Percentiles rank a stretch among this genome's conserved stretches.
phyloP scores from a whole-genome alignment of 306 rosid species.

The Citrullus colocynthis region DNA sequence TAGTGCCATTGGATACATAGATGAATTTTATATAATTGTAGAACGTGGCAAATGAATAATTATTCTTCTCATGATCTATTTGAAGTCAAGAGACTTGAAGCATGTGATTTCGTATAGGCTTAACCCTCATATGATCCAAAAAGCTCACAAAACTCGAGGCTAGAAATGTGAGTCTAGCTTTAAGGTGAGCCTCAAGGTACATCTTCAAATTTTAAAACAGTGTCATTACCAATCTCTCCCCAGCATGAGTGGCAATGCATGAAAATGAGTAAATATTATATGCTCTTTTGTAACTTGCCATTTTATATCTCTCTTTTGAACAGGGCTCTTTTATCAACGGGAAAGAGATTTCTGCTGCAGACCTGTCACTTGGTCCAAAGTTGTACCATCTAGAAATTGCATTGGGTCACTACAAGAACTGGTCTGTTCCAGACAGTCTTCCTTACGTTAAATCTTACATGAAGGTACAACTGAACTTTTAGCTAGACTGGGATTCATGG shows the following conservation, averaged over 20 bases:
- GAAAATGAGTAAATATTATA: not conserved
- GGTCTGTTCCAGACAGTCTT: conserved; percentile 79
- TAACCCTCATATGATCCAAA: not conserved
- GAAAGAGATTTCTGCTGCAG: conserved; percentile 58
- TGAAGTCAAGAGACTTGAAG: not conserved
- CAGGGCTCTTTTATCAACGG: conserved; percentile 92
- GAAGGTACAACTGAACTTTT: conserved; percentile 25
- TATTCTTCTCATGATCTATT: not conserved
- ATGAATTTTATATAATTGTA: not conserved
- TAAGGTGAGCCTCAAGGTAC: not conserved
- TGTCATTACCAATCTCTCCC: not conserved
- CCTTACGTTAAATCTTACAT: conserved; percentile 40
- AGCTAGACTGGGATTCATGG: not conserved
- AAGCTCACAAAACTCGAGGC: not conserved
- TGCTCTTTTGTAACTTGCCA: not conserved
- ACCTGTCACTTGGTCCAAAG: conserved; percentile 87
- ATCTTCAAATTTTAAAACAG: not conserved
- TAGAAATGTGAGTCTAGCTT: not conserved
- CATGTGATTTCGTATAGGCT: not conserved
- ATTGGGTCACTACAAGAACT: conserved; percentile 69
- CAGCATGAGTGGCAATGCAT: not conserved
- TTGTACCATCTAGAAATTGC: conserved; percentile 80
- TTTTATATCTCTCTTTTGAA: not conserved
- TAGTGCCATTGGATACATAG: not conserved
- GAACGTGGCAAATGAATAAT: not conserved